phyloP scores from a whole-genome alignment of 75 land plant species.

The Picea glauca region DNA sequence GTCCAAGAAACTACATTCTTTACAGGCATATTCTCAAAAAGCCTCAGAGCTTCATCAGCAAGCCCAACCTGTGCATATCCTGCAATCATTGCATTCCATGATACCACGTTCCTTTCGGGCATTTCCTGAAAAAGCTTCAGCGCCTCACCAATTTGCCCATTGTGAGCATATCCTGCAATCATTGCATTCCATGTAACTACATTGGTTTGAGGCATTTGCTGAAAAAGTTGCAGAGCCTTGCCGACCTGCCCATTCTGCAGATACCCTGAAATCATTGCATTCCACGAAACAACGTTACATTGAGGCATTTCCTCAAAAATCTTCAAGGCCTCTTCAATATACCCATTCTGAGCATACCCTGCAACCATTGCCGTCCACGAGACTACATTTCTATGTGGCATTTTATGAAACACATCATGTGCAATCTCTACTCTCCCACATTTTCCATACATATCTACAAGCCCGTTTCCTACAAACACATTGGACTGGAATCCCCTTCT shows the following conservation, averaged over 20 bases:
- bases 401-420: conserved; percentile 7
- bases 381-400: conserved; percentile 15
- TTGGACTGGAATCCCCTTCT: not conserved
- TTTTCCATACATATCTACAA: conserved; percentile 24
- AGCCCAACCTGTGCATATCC: conserved; percentile 39
- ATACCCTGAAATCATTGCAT: not conserved
- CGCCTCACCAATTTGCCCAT: conserved; percentile 2
- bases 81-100: conserved; percentile 27
- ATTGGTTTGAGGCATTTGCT: conserved; percentile 14
- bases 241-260: conserved; percentile 1
- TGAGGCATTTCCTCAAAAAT: conserved; percentile 12
- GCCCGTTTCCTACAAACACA: conserved; percentile 13
- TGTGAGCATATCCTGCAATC: not conserved
- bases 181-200: conserved; percentile 12
- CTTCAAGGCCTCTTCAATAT: conserved; percentile 15
- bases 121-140: conserved; percentile 10
- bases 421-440: conserved; percentile 15
- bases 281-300: too few species aligned
- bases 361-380: conserved; percentile 26
- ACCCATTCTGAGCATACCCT: conserved; percentile 19
- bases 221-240: conserved; percentile 4
- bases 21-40: conserved; percentile 17
- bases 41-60: conserved; percentile 21
- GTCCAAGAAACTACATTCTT: conserved; percentile 33
- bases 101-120: conserved; percentile 7